Evolutionary conservation across 1,284 basidiomycete genomes (phyloP).

Genomic region (Hymenochaete sp.): DNA sequence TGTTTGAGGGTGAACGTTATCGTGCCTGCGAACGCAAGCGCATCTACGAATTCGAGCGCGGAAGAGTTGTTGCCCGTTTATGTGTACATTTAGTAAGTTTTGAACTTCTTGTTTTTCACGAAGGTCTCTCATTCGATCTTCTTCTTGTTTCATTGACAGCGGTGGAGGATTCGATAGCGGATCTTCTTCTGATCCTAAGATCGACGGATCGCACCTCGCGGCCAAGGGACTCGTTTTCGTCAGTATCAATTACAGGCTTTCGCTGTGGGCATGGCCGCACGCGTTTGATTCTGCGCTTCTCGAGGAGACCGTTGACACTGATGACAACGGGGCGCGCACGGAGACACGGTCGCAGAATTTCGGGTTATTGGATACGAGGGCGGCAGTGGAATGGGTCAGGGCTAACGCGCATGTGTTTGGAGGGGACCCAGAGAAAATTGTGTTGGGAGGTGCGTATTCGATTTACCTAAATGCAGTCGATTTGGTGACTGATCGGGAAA

Average conservation of each 20-base stretch:
- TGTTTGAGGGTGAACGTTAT: conserved; percentile 36
- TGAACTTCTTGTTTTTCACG: not conserved
- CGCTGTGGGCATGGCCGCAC: conserved; percentile 35
- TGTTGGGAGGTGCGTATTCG: conserved; percentile 28
- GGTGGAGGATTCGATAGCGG: conserved; percentile 30
- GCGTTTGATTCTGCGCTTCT: too few relatives aligned
- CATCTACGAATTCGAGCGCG: too few relatives aligned
- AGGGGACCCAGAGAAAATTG: conserved; percentile 36
- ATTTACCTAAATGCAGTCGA: not conserved
- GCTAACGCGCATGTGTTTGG: conserved; percentile 34
- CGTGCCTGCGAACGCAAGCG: conserved; percentile 29
- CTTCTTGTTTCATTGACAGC: conserved; percentile 11
- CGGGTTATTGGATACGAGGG: conserved; percentile 34
- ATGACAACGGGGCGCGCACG: conserved; percentile 27
- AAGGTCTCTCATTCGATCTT: conserved; percentile 17
- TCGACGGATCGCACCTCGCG: conserved; percentile 35
- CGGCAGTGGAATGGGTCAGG: conserved; percentile 36
- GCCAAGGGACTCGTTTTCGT: conserved; percentile 34
- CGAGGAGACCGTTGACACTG: conserved; percentile 33
- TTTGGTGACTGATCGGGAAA: not conserved
- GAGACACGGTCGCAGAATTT: conserved; percentile 40
- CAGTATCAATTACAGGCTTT: conserved; percentile 37
- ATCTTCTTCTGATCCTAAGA: conserved; percentile 36
- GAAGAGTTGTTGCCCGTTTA: conserved; percentile 31
- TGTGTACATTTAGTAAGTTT: conserved; percentile 31